Conservation (phyloP, 805 yeast genomes). For the Saccharomycopsis lassenensis region DNA sequence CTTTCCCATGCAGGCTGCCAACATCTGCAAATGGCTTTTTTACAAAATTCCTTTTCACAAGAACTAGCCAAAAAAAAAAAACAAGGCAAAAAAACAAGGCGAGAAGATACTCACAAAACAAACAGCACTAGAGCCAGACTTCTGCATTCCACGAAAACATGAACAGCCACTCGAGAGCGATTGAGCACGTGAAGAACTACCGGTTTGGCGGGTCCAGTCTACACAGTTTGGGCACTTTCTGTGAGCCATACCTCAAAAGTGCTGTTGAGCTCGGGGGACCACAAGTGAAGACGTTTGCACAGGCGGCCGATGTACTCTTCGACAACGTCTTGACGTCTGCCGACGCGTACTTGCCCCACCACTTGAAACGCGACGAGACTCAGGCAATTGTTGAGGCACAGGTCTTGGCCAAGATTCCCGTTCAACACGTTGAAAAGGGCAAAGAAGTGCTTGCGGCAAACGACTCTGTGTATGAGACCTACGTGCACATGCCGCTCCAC, state of each 20-base stretch:
- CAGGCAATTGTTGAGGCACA: too few species aligned
- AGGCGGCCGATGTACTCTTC: constrained; percentile 3
- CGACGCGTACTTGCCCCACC: constrained; percentile 7
- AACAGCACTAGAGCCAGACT: too few species aligned
- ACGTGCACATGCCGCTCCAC: constrained; percentile 11
- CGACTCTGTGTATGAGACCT: constrained; percentile 4
- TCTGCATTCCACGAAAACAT: too few species aligned
- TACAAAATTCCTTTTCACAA: too few species aligned
- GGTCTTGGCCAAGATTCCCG: too few species aligned
- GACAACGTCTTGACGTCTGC: constrained; percentile 1
- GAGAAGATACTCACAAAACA: too few species aligned
- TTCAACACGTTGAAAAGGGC: neutral
- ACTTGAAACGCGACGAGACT: neutral
- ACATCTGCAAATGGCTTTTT: too few species aligned
- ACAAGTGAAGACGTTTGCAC: constrained; percentile 2
- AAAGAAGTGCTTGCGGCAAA: neutral
- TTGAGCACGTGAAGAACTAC: constrained; percentile 8
- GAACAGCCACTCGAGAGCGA: constrained; percentile 1
- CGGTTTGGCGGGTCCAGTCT: constrained; percentile 4
- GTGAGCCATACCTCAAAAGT: constrained; percentile 11
- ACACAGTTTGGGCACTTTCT: neutral
- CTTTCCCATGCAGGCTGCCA: too few species aligned
- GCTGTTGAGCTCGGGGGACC: constrained; percentile 3
- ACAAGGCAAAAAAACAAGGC: too few species aligned
- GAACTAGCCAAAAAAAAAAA: too few species aligned